Percentiles rank a stretch among this genome's conserved stretches.
phyloP scores from a whole-genome alignment of 140 eudicot genomes.

The Erigeron philadelphicus region DNA sequence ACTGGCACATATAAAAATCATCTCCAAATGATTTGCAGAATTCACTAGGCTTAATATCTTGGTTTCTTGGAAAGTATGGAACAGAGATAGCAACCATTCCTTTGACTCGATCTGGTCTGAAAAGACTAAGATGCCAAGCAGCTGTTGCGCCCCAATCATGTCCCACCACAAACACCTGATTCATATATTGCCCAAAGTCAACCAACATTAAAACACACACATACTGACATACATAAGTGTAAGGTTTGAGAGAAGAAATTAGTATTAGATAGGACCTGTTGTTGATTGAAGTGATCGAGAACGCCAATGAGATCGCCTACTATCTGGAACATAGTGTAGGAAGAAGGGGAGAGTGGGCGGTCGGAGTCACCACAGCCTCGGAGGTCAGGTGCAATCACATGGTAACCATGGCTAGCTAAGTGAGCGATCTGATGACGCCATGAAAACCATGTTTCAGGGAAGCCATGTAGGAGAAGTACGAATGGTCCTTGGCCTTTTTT shows the following conservation, averaged over 20 bases:
- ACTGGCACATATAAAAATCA: slow-evolving; percentile 39
- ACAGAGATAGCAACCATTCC: slow-evolving; percentile 40
- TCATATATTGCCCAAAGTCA: not conserved
- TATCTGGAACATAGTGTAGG: slow-evolving; percentile 54
- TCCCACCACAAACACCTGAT: slow-evolving; percentile 20
- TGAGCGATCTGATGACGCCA: slow-evolving; percentile 59
- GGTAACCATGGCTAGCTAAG: slow-evolving; percentile 51
- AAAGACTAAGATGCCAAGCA: slow-evolving; percentile 56
- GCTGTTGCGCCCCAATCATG: slow-evolving; percentile 36
- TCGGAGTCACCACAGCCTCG: slow-evolving; percentile 61
- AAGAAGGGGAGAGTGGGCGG: slow-evolving; percentile 39
- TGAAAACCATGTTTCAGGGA: slow-evolving; percentile 54
- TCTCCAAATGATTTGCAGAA: slow-evolving; percentile 41
- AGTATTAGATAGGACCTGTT: slow-evolving; percentile 31
- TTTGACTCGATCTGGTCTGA: slow-evolving; percentile 56
- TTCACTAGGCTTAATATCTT: slow-evolving; percentile 30
- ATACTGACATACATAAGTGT: not conserved
- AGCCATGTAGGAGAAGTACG: slow-evolving; percentile 63
- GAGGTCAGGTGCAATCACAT: slow-evolving; percentile 59
- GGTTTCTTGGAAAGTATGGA: slow-evolving; percentile 51
- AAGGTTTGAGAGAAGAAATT: not conserved
- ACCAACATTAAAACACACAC: slow-evolving; percentile 1
- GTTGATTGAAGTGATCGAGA: slow-evolving; percentile 48
- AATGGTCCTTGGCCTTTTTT: slow-evolving; percentile 42
- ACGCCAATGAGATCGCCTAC: slow-evolving; percentile 57